Percentiles rank a stretch among this genome's conserved stretches.
These are phyloP conservation scores for Rhodamnia rubescens DNA, from an alignment of 345 rosid genomes.

Conservation along the genomic window DNA sequence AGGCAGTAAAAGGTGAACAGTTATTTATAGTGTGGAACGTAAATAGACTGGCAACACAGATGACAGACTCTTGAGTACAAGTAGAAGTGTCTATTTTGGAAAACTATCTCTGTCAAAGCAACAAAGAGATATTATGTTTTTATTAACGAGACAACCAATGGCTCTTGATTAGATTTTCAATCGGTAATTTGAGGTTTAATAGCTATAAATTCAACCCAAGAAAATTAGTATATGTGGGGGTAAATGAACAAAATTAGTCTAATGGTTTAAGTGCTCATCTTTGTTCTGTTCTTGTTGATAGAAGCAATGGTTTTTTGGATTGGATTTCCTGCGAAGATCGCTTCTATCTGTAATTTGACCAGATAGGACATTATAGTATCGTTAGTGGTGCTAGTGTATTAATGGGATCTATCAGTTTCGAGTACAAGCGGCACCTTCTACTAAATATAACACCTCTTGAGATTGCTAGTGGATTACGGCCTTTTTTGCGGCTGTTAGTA, in stretches of 20 bases:
- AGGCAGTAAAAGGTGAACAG: no score
- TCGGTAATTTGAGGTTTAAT: not conserved
- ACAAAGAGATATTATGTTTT: not conserved
- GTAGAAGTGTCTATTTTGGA: not conserved
- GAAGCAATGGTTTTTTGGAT: not conserved
- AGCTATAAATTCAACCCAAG: not conserved
- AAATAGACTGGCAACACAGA: not conserved
- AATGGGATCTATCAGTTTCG: not conserved
- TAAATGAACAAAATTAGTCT: not conserved
- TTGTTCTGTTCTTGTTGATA: not conserved
- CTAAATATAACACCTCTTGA: not conserved
- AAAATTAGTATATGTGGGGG: not conserved
- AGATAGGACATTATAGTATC: not conserved
- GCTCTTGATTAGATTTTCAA: not conserved
- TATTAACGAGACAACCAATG: not conserved
- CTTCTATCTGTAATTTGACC: no score
- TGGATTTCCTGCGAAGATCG: not conserved
- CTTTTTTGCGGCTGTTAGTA: not conserved
- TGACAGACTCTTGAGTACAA: not conserved
- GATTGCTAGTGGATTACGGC: not conserved
- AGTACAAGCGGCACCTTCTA: not conserved
- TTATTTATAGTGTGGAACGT: not conserved
- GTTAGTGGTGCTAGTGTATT: not conserved
- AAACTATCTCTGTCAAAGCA: not conserved
- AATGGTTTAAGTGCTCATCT: not conserved